These are phyloP conservation scores for Umbelopsis ramanniana DNA, from an alignment of 192 early-diverging fungal species.

Conservation along the genomic window DNA sequence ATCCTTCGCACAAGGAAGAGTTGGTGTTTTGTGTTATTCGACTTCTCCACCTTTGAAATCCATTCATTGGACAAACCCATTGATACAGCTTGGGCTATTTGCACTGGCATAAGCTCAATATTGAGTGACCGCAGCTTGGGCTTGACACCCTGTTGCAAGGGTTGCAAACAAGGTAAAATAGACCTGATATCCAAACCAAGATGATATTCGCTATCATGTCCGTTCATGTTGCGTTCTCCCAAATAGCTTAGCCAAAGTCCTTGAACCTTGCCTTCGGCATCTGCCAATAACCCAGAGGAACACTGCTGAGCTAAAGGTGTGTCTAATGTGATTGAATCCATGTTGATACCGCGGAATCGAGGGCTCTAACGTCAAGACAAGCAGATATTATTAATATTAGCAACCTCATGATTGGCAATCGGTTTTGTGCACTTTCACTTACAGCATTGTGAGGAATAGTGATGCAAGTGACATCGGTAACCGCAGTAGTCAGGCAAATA, in stretches of 20 bases:
- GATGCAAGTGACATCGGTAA: slow-evolving; percentile 62
- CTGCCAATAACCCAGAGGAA: slow-evolving; percentile 67
- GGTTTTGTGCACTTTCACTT: slow-evolving; percentile 4
- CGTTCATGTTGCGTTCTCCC: slow-evolving; percentile 64
- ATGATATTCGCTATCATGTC: slow-evolving; percentile 67
- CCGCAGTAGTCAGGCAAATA: slow-evolving; percentile 63
- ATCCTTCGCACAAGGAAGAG: slow-evolving; percentile 64
- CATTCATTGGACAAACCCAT: slow-evolving; percentile 64
- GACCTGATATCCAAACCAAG: slow-evolving; percentile 59
- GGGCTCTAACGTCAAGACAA: slow-evolving; percentile 44
- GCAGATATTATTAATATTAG: not conserved
- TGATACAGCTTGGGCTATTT: slow-evolving; percentile 61
- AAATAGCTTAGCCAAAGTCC: slow-evolving; percentile 78
- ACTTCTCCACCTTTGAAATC: slow-evolving; percentile 60
- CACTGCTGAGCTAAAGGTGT: slow-evolving; percentile 84
- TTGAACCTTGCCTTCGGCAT: slow-evolving; percentile 66
- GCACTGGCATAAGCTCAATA: slow-evolving; percentile 61
- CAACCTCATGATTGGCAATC: too few relatives aligned
- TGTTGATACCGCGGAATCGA: slow-evolving; percentile 72
- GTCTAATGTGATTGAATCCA: slow-evolving; percentile 82
- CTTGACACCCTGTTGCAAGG: slow-evolving; percentile 49
- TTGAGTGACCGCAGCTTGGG: slow-evolving; percentile 63
- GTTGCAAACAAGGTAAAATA: slow-evolving; percentile 56
- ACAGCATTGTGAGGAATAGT: slow-evolving; percentile 60
- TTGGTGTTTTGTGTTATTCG: slow-evolving; percentile 54